Evolutionary conservation across 495 filamentous ascomycete species (phyloP), one percentile per base, ranked within the genome.

Genomic region (Penicillium macrosclerotiorum): DNA sequence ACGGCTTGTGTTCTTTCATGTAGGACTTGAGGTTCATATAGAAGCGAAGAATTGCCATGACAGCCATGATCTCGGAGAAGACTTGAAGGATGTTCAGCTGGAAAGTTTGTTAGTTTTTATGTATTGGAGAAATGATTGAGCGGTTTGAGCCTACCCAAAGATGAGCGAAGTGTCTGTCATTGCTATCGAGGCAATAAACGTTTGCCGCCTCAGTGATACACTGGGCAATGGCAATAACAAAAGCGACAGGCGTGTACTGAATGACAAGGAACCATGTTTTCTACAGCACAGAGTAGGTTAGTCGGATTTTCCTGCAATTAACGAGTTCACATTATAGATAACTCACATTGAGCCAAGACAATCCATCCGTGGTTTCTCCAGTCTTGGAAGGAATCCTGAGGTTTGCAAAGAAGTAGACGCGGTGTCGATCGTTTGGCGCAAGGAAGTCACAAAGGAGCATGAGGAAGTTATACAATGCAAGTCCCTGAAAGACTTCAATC

Each of bases 381-480:
- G 47, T 40, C 37, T 26, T 42, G 29, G 49, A 37, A 1, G 48
- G 42, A 8, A 62, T 44, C 11, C 34, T 45, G 3, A 67, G 37
- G 1, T 48, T 37, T 11, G 54, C 43, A 33, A 69, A 64, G 34
- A 64, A 63, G 5, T 41, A 29, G 4, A 54, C 50, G 17, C 55
- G 20, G 20, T 49, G 41, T 16, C 37, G 34, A 18, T 52, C 53
- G 8, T 52, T 46, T 1, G 65, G 55, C 8, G 51, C 54, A 4
- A 66, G 23, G 37, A 60, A 65, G 13, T 63, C 59, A 45, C 60
- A 59, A 1, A 69, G 45, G 9, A 72, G 49, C 29, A 68, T 52
- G 18, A 67, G 56, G 41, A 68, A 72, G 8, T 37, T 33, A 9
- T 49, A 47, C 0, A 72, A 48, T 6, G 63, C 63, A 35, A 68